Evolutionary conservation across 495 filamentous ascomycete genomes (phyloP).

Genomic region (Aspergillus nanangensis): DNA sequence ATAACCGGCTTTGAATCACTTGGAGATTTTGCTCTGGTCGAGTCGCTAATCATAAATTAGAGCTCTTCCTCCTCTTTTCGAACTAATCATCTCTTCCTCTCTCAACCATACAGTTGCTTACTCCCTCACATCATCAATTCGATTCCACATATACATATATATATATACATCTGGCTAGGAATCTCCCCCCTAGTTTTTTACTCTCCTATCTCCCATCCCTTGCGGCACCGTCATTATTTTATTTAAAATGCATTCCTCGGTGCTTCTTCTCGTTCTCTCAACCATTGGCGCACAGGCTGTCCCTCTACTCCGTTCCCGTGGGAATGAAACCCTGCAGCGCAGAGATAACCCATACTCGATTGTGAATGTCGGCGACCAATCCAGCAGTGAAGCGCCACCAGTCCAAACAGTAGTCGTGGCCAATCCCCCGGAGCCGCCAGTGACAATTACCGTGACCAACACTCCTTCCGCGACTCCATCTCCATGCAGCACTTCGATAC

Average conservation of each 20-base stretch:
- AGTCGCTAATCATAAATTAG: slow-evolving; percentile 9
- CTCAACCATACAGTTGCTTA: background rate
- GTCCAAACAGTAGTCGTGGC: slow-evolving; percentile 29
- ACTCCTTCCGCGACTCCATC: slow-evolving; percentile 22
- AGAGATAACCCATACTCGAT: slow-evolving; percentile 37
- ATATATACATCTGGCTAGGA: background rate
- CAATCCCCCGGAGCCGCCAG: slow-evolving; percentile 23
- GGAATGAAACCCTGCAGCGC: slow-evolving; percentile 23
- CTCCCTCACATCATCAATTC: background rate
- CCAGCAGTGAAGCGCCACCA: slow-evolving; percentile 16
- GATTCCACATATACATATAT: background rate
- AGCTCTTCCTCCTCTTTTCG: slow-evolving; percentile 1
- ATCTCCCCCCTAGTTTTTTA: background rate
- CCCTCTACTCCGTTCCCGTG: slow-evolving; percentile 25
- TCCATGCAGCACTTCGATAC: slow-evolving; percentile 4
- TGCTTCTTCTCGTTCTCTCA: slow-evolving; percentile 27
- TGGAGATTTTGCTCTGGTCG: background rate
- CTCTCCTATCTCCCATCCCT: background rate
- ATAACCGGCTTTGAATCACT: background rate
- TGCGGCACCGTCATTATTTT: background rate
- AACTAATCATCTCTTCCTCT: slow-evolving; percentile 1
- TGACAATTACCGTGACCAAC: slow-evolving; percentile 31
- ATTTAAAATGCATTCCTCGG: slow-evolving; percentile 34
- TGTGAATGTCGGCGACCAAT: slow-evolving; percentile 43
- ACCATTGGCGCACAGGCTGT: slow-evolving; percentile 27